Evolutionary conservation across 106 monocot genomes (phyloP).

Genomic region (Acorus gramineus): DNA sequence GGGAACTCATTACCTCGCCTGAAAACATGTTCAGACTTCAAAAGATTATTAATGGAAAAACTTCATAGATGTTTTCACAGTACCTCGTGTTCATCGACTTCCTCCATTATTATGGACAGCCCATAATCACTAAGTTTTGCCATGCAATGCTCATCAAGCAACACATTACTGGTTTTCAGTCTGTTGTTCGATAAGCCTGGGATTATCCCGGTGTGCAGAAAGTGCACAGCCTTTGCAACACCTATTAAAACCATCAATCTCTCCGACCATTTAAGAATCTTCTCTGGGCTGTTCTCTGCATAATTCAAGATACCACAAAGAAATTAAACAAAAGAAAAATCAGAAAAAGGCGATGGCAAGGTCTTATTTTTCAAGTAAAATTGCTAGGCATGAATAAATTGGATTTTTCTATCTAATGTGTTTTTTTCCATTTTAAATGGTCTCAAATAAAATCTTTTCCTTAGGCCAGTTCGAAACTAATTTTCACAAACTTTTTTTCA

Average conservation of each 20-base stretch:
- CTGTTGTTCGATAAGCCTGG: constrained; percentile 81
- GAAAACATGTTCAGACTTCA: not conserved
- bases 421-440: too few species aligned
- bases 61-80: not conserved
- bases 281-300: constrained; percentile 55
- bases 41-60: not conserved
- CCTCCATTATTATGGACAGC: constrained; percentile 84
- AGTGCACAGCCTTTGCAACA: constrained; percentile 78
- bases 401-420: too few species aligned
- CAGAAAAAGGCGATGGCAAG: too few species aligned
- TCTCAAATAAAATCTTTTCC: too few species aligned
- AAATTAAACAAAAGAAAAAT: not conserved
- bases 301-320: not conserved
- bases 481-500: too few species aligned
- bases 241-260: constrained; percentile 60
- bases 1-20: not conserved
- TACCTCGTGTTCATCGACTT: constrained; percentile 73
- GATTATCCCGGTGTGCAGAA: constrained; percentile 83
- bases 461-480: too few species aligned
- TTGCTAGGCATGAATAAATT: too few species aligned
- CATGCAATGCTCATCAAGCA: constrained; percentile 71
- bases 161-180: constrained; percentile 58
- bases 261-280: constrained; percentile 62
- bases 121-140: constrained; percentile 93
- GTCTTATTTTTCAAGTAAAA: too few species aligned